These are phyloP conservation scores for Amaranthus palmeri DNA, from an alignment of 148 eudicot species.

Conservation along the genomic window DNA sequence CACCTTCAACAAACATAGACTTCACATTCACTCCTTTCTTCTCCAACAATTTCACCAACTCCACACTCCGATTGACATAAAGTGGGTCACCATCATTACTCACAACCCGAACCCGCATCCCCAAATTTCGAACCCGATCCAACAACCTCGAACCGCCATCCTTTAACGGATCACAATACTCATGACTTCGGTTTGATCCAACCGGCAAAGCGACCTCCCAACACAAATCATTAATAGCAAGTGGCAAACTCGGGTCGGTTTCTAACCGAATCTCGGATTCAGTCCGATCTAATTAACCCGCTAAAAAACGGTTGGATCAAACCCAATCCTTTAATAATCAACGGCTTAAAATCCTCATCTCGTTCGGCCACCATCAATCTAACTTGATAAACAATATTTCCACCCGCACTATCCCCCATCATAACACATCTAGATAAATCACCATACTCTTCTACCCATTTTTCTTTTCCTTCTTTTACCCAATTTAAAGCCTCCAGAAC, in stretches of 20 bases:
- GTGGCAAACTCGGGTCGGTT: conserved; percentile 26
- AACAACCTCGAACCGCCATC: conserved; percentile 19
- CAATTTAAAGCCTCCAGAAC: conserved; percentile 41
- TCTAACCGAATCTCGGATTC: conserved; percentile 40
- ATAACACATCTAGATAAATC: conserved; percentile 42
- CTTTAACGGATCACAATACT: conserved; percentile 39
- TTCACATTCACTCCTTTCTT: conserved; percentile 24
- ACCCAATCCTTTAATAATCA: conserved; percentile 45
- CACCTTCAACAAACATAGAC: conserved; percentile 31
- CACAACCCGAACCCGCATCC: conserved; percentile 38
- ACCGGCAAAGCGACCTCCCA: conserved; percentile 49
- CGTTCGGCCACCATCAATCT: conserved; percentile 32
- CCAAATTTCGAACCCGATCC: conserved; percentile 23
- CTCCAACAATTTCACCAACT: conserved; percentile 33
- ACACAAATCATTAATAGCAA: conserved; percentile 25
- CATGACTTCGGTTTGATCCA: conserved; percentile 41
- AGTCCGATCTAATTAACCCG: conserved; percentile 41
- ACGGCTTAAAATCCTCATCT: conserved; percentile 32
- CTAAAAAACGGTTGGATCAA: conserved; percentile 49
- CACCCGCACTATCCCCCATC: conserved; percentile 57
- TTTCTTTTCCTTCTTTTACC: conserved; percentile 31
- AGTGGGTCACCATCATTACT: conserved; percentile 46
- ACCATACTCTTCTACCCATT: conserved; percentile 40
- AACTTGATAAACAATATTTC: conserved; percentile 45
- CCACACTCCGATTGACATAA: conserved; percentile 36